Conservation (phyloP, 2,329 filamentous ascomycete species). For the Talaromyces verruculosus region DNA sequence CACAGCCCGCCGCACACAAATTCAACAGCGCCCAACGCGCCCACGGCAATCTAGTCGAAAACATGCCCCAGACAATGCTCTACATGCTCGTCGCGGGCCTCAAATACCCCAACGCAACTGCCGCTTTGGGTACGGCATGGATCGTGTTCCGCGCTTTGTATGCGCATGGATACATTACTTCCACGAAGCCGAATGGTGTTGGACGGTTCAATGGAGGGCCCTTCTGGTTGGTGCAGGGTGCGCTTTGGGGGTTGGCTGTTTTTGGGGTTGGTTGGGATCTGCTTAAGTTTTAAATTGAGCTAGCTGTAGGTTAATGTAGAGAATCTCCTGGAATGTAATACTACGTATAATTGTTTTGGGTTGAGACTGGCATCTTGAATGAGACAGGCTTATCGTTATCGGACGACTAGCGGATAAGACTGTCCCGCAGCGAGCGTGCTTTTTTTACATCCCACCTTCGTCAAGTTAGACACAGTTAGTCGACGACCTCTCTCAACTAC, state of each 20-base stretch:
- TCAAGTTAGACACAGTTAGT: background rate
- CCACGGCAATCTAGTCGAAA: constrained; percentile 62
- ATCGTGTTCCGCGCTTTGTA: constrained; percentile 52
- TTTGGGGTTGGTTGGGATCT: constrained; percentile 39
- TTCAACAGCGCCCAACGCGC: constrained; percentile 58
- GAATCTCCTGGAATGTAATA: background rate
- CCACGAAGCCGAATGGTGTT: constrained; percentile 38
- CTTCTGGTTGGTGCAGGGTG: constrained; percentile 44
- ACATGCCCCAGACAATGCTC: constrained; percentile 53
- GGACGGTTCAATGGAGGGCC: constrained; percentile 37
- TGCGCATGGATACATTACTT: constrained; percentile 48
- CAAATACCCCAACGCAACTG: constrained; percentile 51
- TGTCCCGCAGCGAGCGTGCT: background rate
- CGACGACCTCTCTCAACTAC: background rate
- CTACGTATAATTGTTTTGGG: background rate
- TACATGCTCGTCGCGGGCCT: constrained; percentile 57
- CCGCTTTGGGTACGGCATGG: constrained; percentile 53
- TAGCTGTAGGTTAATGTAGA: background rate
- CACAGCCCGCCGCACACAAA: constrained; percentile 44
- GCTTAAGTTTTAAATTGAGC: constrained; percentile 26
- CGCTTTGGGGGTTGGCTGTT: constrained; percentile 41
- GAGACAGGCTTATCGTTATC: background rate
- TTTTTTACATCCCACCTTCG: background rate
- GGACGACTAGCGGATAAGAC: background rate
- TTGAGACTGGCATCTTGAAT: background rate